These are phyloP conservation scores for Amesomyces nigricolor DNA, from an alignment of 2,329 filamentous ascomycete species.

Conservation along the genomic window DNA sequence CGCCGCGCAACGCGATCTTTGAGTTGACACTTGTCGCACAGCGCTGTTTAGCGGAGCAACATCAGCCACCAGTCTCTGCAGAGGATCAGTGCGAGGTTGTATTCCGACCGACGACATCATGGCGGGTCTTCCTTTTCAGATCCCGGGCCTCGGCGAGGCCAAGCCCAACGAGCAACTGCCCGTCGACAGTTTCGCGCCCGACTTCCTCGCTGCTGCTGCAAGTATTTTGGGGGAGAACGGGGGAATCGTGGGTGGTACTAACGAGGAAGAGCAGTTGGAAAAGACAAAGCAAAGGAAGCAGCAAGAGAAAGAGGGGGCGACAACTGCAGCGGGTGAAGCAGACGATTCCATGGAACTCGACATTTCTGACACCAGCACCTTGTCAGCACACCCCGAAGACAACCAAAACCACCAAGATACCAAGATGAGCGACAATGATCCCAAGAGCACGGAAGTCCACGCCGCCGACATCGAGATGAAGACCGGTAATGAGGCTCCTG, in stretches of 20 bases:
- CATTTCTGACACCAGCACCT: not conserved
- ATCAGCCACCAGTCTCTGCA: not conserved
- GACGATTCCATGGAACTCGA: slow-evolving; percentile 16
- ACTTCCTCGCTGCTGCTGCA: slow-evolving; percentile 22
- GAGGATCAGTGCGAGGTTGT: not conserved
- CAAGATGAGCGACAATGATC: not conserved
- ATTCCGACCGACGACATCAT: slow-evolving; percentile 10
- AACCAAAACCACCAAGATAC: not conserved
- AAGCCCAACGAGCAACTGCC: slow-evolving; percentile 24
- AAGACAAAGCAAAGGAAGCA: slow-evolving; percentile 1
- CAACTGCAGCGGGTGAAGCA: not conserved
- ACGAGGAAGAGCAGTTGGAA: slow-evolving; percentile 10
- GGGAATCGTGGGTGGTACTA: slow-evolving; percentile 6
- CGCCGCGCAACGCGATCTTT: not conserved
- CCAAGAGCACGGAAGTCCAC: not conserved
- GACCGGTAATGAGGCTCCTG: slow-evolving; percentile 4
- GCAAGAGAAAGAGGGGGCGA: slow-evolving; percentile 1
- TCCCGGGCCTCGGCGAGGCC: slow-evolving; percentile 31
- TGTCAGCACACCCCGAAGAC: not conserved
- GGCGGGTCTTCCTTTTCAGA: slow-evolving; percentile 22
- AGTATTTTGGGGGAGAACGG: slow-evolving; percentile 15
- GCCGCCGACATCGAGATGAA: slow-evolving; percentile 4
- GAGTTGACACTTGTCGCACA: not conserved
- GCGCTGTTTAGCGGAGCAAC: not conserved
- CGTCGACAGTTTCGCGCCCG: slow-evolving; percentile 22